Conservation (phyloP, 768 basidiomycete species). For the Grammothele lineata region DNA sequence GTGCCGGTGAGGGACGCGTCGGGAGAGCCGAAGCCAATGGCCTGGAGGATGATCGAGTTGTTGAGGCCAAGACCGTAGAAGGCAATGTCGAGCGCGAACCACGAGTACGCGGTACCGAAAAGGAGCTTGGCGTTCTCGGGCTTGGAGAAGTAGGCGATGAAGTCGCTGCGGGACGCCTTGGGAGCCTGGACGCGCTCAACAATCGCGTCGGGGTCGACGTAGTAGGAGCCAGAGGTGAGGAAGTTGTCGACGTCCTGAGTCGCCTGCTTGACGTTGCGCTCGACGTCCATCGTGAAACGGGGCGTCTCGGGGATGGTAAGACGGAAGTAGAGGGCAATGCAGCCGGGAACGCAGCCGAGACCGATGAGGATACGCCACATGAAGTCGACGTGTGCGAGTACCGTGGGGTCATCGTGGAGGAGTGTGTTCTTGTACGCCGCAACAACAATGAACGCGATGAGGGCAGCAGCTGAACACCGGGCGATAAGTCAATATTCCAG, state of each 20-base stretch:
- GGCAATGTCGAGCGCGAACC: conserved; percentile 89
- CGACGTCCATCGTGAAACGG: conserved; percentile 89
- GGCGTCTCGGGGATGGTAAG: conserved; percentile 91
- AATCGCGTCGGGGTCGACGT: conserved; percentile 52
- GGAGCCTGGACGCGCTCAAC: conserved; percentile 47
- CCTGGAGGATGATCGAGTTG: conserved; percentile 65
- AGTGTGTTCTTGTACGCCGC: conserved; percentile 62
- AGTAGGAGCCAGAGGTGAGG: conserved; percentile 41
- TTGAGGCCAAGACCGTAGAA: conserved; percentile 90
- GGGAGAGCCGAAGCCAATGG: conserved; percentile 69
- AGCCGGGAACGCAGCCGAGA: conserved; percentile 78
- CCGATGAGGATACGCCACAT: conserved; percentile 89
- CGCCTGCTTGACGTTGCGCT: conserved; percentile 77
- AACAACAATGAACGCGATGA: conserved; percentile 62
- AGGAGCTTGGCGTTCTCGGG: conserved; percentile 81
- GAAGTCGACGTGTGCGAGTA: conserved; percentile 56
- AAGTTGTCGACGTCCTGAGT: conserved; percentile 69
- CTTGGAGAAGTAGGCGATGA: conserved; percentile 59
- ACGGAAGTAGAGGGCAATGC: conserved; percentile 85
- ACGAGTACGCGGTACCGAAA: conserved; percentile 78
- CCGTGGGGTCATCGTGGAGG: conserved; percentile 39
- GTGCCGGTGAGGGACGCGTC: conserved; percentile 26
- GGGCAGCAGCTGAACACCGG: conserved; percentile 49
- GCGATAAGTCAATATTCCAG: no score
- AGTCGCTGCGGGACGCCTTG: conserved; percentile 45